Evolutionary conservation across 2,329 filamentous ascomycete species (phyloP), one percentile per base, ranked within the genome.

Genomic region (Penicillium sp.): DNA sequence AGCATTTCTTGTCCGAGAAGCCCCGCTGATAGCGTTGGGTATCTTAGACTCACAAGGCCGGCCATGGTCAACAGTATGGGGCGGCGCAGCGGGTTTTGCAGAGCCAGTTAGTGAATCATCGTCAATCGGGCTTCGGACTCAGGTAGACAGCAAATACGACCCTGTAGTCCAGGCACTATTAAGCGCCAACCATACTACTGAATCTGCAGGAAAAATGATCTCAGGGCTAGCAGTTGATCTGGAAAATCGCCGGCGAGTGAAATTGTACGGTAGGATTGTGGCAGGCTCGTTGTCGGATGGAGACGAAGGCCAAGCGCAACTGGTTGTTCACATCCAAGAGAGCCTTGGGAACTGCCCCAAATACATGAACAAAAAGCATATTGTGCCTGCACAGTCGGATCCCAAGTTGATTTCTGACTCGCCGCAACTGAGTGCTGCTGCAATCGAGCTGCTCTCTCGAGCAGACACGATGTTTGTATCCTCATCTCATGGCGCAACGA

Each of bases 341-440:
- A 88, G 84, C 60, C 66, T 95, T 8, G 83, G 89, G 0, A 95
- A 94, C 63, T 95, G 90, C 64, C 90, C 91, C 1, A 96, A 96
- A 71, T 96, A 96, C 64, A 69, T 96, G 32, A 94, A 93, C 70
- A 84, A 83, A 64, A 91, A 89, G 67, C 75, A 76, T 2, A 83
- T 95, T 36, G 67, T 73, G 2, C 79, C 81, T 5, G 79, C 81
- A 41, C 57, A 77, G 0, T 80, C 87, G 2, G 67, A 76, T 13
- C 83, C 88, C 9, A 71, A 71, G 43, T 69, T 85, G 1, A 55
- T 82, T 1, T 80, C 80, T 0, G 68, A 77, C 23, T 75, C 73
- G 16, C 48, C 48, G 14, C 48, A 51, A n/a, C 19, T 51, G 32
- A 39, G 7, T 32, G 13, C 32, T 9, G 14, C 32, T n/a, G 48